phyloP scores from a whole-genome alignment of 2,329 filamentous ascomycete genomes.

The Epichloe sibirici region DNA sequence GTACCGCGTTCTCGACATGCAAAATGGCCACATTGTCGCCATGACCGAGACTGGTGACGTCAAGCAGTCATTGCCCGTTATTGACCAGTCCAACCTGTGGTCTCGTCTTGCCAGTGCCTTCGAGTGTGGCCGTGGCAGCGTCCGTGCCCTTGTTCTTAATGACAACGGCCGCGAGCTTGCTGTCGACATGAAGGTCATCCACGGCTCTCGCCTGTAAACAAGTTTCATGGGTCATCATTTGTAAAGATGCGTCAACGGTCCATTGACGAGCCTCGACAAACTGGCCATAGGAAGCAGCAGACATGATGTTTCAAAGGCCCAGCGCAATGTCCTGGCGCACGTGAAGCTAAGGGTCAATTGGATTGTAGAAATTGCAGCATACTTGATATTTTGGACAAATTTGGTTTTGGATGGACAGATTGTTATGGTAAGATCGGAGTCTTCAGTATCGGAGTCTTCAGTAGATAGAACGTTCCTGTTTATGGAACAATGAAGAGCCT shows the following conservation, averaged over 20 bases:
- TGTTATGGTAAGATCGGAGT: constrained; percentile 23
- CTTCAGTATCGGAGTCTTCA: constrained; percentile 27
- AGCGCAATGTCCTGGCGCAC: constrained; percentile 10
- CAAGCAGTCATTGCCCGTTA: constrained; percentile 87
- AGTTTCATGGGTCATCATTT: background rate
- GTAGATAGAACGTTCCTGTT: constrained; percentile 32
- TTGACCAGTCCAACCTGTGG: constrained; percentile 89
- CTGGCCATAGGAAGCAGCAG: background rate
- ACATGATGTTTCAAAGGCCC: background rate
- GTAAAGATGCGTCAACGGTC: constrained; percentile 1
- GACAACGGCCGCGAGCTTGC: constrained; percentile 88
- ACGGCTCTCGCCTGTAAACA: constrained; percentile 56
- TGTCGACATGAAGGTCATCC: constrained; percentile 98
- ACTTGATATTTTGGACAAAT: constrained; percentile 1
- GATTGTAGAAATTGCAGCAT: constrained; percentile 14
- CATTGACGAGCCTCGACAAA: constrained; percentile 7
- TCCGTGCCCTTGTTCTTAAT: constrained; percentile 90
- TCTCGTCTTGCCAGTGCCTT: constrained; percentile 71
- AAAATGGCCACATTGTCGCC: constrained; percentile 75
- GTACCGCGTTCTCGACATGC: constrained; percentile 97
- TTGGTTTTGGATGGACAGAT: constrained; percentile 16
- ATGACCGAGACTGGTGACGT: constrained; percentile 99
- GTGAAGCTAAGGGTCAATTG: constrained; percentile 15
- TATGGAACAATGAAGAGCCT: constrained; percentile 25
- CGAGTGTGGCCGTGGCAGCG: constrained; percentile 80